A percentile compares a stretch with the other conserved stretches of the same genome.
Evolutionary conservation across 768 basidiomycete species (phyloP).

Genomic region (Termitomyces sp.): DNA sequence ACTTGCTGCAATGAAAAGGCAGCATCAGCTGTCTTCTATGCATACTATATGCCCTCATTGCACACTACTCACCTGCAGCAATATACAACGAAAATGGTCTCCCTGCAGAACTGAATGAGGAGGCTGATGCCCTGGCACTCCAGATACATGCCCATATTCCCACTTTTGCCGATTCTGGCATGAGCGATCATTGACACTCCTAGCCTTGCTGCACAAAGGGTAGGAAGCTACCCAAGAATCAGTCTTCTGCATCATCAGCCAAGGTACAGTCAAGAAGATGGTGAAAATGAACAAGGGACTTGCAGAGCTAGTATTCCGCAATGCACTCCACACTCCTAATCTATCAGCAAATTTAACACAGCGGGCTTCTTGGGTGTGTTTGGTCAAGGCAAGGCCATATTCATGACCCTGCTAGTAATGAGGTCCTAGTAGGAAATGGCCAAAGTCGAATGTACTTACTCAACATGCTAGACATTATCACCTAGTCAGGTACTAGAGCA

Average conservation of each 20-base stretch:
- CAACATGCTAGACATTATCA: background rate
- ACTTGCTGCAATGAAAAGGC: no score
- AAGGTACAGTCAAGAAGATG: background rate
- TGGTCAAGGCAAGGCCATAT: background rate
- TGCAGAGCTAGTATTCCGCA: background rate
- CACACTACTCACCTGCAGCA: no score
- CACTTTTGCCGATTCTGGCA: no score
- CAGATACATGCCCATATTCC: no score
- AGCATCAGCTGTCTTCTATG: no score
- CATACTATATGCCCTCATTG: no score
- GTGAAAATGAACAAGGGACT: fast-evolving
- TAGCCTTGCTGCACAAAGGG: no score
- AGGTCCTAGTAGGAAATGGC: background rate
- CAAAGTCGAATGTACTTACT: background rate
- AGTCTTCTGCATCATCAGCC: background rate
- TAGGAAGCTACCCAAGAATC: background rate
- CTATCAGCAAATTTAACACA: background rate
- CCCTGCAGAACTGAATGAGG: no score
- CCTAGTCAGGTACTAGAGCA: no score
- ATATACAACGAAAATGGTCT: no score
- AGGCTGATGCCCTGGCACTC: no score
- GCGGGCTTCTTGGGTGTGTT: background rate
- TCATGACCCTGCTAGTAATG: background rate
- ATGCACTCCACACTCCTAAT: background rate
- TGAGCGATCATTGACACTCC: no score